A percentile compares a stretch with the other conserved stretches of the same genome.
phyloP scores from a whole-genome alignment of 164 flowering plant species.

The Hamamelis virginiana region DNA sequence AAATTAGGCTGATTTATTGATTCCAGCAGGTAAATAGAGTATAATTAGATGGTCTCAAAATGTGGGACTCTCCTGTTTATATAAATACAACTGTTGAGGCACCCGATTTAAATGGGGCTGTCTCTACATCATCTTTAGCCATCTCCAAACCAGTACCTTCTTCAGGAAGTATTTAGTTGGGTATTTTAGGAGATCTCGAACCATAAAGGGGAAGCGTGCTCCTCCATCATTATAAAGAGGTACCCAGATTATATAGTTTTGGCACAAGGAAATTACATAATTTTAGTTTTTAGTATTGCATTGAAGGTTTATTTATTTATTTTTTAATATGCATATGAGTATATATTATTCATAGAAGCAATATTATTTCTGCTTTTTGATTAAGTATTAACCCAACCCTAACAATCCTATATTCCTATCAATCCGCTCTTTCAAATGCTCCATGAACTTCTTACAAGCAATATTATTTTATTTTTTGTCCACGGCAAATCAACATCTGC shows the following conservation, averaged over 20 bases:
- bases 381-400: no score
- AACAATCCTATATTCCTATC: background rate
- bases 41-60: no score
- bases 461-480: background rate
- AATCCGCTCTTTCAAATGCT: background rate
- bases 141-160: slow-evolving; percentile 40
- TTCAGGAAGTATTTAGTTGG: slow-evolving; percentile 49
- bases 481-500: background rate
- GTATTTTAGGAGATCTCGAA: slow-evolving; percentile 62
- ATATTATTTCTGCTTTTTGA: no score
- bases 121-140: slow-evolving; percentile 50
- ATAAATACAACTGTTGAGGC: slow-evolving; percentile 23
- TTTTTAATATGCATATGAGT: background rate
- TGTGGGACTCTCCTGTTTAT: slow-evolving; percentile 23
- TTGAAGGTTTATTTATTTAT: background rate
- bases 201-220: slow-evolving; percentile 68
- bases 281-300: background rate
- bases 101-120: slow-evolving; percentile 49
- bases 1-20: no score
- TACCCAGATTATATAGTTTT: slow-evolving; percentile 14
- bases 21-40: no score
- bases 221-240: slow-evolving; percentile 89
- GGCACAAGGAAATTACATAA: background rate
- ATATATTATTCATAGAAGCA: background rate
- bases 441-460: background rate